Conservation (phyloP, 768 basidiomycete genomes). For the Mycena indigotica region DNA sequence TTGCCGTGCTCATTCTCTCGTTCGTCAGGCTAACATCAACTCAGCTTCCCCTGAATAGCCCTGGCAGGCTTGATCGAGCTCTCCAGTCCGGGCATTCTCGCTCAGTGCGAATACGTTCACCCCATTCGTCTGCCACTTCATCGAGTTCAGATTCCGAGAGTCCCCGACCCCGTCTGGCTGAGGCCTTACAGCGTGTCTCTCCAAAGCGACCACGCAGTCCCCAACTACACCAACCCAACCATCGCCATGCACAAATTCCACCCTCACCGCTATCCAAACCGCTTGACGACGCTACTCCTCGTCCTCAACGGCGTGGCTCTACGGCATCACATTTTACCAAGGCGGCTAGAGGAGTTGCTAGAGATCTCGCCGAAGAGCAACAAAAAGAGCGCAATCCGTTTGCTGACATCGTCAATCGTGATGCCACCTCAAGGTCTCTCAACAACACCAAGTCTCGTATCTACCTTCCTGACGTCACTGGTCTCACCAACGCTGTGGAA, state of each 20-base stretch:
- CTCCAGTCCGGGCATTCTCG: constrained; percentile 55
- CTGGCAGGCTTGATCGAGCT: constrained; percentile 62
- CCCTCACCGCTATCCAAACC: constrained; percentile 22
- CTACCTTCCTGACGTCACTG: constrained; percentile 81
- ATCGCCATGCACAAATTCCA: constrained; percentile 30
- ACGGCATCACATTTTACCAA: constrained; percentile 51
- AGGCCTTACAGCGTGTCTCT: constrained; percentile 71
- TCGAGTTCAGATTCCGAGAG: constrained; percentile 56
- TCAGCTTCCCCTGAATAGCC: constrained; percentile 56
- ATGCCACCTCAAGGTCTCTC: constrained; percentile 25
- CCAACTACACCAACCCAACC: constrained; percentile 29
- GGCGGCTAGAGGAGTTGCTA: constrained; percentile 56
- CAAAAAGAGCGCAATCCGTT: constrained; percentile 40
- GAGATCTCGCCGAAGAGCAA: constrained; percentile 52
- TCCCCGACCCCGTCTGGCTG: constrained; percentile 57
- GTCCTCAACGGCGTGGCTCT: constrained; percentile 37
- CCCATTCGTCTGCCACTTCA: constrained; percentile 46
- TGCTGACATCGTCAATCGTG: constrained; percentile 35
- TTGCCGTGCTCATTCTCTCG: constrained; percentile 13
- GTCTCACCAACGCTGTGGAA: constrained; percentile 74
- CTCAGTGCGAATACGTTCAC: constrained; percentile 48
- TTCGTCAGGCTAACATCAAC: constrained; percentile 3
- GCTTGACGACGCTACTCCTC: constrained; percentile 16
- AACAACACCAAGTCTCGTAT: constrained; percentile 40
- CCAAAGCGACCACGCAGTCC: constrained; percentile 71